Conservation (phyloP, 2,329 filamentous ascomycete genomes). For the Aurifilum marmelostoma region DNA sequence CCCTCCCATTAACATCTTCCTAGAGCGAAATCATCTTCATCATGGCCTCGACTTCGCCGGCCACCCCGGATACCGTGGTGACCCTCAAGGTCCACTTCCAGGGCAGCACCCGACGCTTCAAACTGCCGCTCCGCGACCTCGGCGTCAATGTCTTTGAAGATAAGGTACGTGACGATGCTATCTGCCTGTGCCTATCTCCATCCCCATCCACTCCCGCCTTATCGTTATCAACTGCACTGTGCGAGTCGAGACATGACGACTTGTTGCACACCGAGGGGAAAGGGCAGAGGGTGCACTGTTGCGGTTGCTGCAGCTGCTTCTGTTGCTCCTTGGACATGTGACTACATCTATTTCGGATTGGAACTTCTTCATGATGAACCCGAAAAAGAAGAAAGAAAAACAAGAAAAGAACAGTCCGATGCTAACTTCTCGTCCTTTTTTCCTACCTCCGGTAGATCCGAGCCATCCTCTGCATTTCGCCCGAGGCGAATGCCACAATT, state of each 20-base stretch:
- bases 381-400: no score
- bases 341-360: not conserved
- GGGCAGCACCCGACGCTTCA: conserved; percentile 78
- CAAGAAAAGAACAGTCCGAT: not conserved
- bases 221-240: not conserved
- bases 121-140: conserved; percentile 86
- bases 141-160: conserved; percentile 72
- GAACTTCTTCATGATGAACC: not conserved
- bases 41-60: conserved; percentile 43
- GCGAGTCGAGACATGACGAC: not conserved
- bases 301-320: not conserved
- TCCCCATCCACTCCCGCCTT: not conserved
- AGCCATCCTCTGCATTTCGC: conserved; percentile 65
- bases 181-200: conserved; percentile 2
- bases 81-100: conserved; percentile 84
- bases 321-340: no score
- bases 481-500: conserved; percentile 67
- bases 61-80: conserved; percentile 70
- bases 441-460: conserved; percentile 63
- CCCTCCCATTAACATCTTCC: not conserved
- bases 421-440: conserved; percentile 8
- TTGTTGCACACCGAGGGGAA: not conserved
- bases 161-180: conserved; percentile 68
- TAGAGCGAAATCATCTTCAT: conserved; percentile 24
- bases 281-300: not conserved